Evolutionary conservation across 1,139 yeast genomes (phyloP).

Genomic region (Pneumocystis sp.): DNA sequence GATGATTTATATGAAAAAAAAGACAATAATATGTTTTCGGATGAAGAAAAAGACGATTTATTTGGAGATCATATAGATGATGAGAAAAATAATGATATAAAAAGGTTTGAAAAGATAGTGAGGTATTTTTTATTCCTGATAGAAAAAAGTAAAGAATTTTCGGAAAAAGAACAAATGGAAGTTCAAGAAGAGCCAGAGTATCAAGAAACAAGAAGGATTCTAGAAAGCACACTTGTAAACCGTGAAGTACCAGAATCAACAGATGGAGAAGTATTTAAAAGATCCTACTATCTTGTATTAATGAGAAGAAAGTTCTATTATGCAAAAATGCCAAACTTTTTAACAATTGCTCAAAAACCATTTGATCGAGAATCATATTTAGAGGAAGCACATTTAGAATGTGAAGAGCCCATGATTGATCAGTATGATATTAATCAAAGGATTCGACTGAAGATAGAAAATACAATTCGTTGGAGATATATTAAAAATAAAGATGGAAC

Average conservation of each 20-base stretch:
- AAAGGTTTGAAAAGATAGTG: not conserved
- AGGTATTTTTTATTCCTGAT: too few relatives aligned
- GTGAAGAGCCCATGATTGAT: not conserved
- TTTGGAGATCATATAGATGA: not conserved
- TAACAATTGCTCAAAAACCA: conserved; percentile 71
- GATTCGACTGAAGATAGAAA: conserved; percentile 37
- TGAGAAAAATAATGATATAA: not conserved
- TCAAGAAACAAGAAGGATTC: not conserved
- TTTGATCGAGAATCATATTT: conserved; percentile 64
- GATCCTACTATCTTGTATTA: not conserved
- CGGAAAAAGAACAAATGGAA: not conserved
- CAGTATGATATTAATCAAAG: conserved; percentile 21
- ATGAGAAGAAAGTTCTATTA: not conserved
- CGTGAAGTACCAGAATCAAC: not conserved
- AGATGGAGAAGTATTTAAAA: not conserved
- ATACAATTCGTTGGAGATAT: conserved; percentile 87
- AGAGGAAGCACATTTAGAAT: conserved; percentile 23
- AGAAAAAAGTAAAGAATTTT: not conserved
- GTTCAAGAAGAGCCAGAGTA: not conserved
- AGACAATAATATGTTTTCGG: not conserved
- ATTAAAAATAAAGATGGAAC: conserved; percentile 47
- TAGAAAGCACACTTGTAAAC: not conserved
- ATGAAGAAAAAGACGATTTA: not conserved
- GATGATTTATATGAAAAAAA: not conserved
- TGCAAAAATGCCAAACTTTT: conserved; percentile 66